Evolutionary conservation across 129 eudicot species (phyloP), one percentile per base, ranked within the genome.

Genomic region (Sambucus nigra): DNA sequence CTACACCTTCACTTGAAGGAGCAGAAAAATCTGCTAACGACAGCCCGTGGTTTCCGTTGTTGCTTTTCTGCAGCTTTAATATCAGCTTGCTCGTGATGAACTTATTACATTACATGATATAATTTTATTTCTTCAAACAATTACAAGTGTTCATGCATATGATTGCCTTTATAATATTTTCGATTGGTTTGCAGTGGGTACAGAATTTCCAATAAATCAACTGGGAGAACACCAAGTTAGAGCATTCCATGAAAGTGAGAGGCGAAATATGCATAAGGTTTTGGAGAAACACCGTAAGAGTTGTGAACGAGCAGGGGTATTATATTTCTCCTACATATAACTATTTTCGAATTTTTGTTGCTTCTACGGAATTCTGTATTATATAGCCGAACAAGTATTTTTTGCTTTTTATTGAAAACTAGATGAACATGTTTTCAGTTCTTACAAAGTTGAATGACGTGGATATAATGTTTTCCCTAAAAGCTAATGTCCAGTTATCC

Each of bases 301-400:
- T 25, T 84, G 92, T 81, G 72, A 27, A 18, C 63, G 51, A 46
- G 61, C 82, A 18, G 92, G 94, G 94, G 97, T 88, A 73, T 21
- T 60, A 29, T 57, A 29, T 42, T 63, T 69, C 66, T 72, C 38
- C 33, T 47, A 8, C 38, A 17, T 20, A 11, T 40, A 38, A 24
- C 22, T 27, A 10, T 38, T 24, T 27, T 24, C 20, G 14, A 22
- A 19, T 9, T 59, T 20, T 2, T 9, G 5, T 58, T 59, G 42
- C 29, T 5, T 42, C 20, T 13, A 15, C 8, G 42, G 42, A 35
- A 35, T 2, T 15, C 13, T 35, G 42, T 35, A 2, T 1, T 15
- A 8, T 7, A 35, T 35, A 35, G 42, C 42, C 4, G 35, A 29
- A 29, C 12, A 35, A 35, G 6, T 35, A 35, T 12, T 35, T 12